Percentiles rank a stretch among this genome's conserved stretches.
These are phyloP conservation scores for Isatis lusitanica DNA, from an alignment of 441 rosid genomes.

Conservation along the genomic window DNA sequence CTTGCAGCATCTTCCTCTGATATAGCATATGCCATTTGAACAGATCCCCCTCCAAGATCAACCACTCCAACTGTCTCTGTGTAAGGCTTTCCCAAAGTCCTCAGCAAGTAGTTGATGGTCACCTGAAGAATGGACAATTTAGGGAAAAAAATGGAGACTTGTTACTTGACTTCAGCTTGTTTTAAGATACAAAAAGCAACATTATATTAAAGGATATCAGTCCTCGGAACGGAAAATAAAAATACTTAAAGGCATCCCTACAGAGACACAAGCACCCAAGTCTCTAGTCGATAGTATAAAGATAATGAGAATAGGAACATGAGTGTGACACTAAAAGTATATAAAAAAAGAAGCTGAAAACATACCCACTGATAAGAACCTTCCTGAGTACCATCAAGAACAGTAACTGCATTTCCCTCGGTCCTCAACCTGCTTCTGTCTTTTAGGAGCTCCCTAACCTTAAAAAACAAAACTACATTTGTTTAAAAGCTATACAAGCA, in stretches of 20 bases:
- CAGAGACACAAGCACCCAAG: not conserved
- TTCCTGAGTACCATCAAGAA: constrained; percentile 95
- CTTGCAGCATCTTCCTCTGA: constrained; percentile 73
- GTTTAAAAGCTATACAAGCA: not conserved
- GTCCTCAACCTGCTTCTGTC: constrained; percentile 70
- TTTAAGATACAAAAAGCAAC: not conserved
- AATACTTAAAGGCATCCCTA: not conserved
- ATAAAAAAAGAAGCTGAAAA: constrained; percentile 14
- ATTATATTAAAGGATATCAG: not conserved
- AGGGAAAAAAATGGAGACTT: not conserved
- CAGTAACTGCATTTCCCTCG: constrained; percentile 66
- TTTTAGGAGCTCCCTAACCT: constrained; percentile 89
- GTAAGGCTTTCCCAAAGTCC: constrained; percentile 71
- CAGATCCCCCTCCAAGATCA: constrained; percentile 99
- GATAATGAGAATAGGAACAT: not conserved
- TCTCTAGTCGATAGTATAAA: not conserved
- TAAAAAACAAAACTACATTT: constrained; percentile 21
- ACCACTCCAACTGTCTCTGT: constrained; percentile 90
- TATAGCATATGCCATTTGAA: constrained; percentile 98
- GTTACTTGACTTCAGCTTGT: not conserved
- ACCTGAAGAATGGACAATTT: constrained; percentile 51
- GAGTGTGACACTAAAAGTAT: not conserved
- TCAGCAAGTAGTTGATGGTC: constrained; percentile 83
- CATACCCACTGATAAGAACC: constrained; percentile 98
- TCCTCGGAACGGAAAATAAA: not conserved